These are phyloP conservation scores for Tolypocladium sp. DNA, from an alignment of 2,329 filamentous ascomycete genomes.

Conservation along the genomic window DNA sequence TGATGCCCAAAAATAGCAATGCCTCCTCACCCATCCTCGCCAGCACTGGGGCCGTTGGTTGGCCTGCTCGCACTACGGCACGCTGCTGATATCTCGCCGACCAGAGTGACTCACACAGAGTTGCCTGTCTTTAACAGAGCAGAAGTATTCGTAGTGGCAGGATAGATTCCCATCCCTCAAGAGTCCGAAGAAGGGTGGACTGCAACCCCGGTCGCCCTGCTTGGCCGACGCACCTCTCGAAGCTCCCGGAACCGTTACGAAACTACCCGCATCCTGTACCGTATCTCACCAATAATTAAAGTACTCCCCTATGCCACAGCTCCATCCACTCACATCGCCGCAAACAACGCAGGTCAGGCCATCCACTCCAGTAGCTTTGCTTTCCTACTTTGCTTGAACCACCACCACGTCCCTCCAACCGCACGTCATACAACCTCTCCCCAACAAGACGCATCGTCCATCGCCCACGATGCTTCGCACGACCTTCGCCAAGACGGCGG, in stretches of 20 bases:
- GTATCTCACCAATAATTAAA: neutral
- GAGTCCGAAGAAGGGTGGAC: neutral
- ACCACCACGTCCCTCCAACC: conserved; percentile 2
- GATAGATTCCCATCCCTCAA: neutral
- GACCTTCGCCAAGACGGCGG: conserved; percentile 44
- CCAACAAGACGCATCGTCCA: neutral
- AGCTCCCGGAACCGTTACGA: neutral
- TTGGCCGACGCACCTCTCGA: neutral
- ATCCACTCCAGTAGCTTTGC: neutral
- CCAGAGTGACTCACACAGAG: no score
- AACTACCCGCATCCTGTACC: neutral
- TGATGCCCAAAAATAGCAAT: neutral
- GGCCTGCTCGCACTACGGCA: no score
- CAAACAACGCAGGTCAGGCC: conserved; percentile 4
- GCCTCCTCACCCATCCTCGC: neutral
- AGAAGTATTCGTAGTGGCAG: neutral
- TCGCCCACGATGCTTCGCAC: conserved; percentile 56
- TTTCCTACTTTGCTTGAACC: neutral
- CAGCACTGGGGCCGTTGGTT: neutral
- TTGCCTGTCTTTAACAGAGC: neutral
- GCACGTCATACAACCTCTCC: conserved; percentile 4
- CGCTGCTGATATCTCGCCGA: no score
- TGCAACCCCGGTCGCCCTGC: neutral
- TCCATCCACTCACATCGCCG: neutral
- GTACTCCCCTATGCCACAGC: neutral